Evolutionary conservation across 2,329 filamentous ascomycete species (phyloP).

Genomic region (Aspergillus brasiliensis): DNA sequence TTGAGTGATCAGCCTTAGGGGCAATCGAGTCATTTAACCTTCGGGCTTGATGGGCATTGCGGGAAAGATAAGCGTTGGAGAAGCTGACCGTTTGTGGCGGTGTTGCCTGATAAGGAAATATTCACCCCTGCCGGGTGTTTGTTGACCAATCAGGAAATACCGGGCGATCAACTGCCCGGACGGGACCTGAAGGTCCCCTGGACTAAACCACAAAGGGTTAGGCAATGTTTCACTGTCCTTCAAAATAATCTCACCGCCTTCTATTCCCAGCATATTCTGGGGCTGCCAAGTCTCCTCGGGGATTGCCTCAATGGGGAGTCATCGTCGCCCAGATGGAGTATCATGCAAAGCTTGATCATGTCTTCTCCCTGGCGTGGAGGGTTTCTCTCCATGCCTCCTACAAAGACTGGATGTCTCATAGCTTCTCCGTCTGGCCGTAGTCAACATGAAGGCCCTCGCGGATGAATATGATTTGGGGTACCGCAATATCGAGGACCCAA

Average conservation of each 20-base stretch:
- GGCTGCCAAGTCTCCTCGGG: background rate
- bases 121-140: background rate
- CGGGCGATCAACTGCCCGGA: background rate
- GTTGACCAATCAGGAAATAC: background rate
- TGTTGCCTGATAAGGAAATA: background rate
- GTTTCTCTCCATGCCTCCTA: background rate
- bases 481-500: conserved; percentile 15
- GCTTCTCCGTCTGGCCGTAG: background rate
- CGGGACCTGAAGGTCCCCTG: background rate
- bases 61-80: background rate
- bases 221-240: background rate
- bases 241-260: background rate
- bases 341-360: background rate
- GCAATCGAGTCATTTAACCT: conserved; percentile 10
- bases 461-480: conserved; percentile 21
- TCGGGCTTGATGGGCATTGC: background rate
- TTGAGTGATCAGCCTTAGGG: background rate
- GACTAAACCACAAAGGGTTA: background rate
- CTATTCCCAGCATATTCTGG: background rate
- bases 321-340: background rate
- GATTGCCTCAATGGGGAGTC: background rate
- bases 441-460: conserved; percentile 16
- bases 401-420: background rate
- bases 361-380: background rate
- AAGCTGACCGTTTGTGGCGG: background rate